Evolutionary conservation across 768 basidiomycete species (phyloP), one percentile per base, ranked within the genome.

Genomic region (Phlebiopsis flavidoalba): DNA sequence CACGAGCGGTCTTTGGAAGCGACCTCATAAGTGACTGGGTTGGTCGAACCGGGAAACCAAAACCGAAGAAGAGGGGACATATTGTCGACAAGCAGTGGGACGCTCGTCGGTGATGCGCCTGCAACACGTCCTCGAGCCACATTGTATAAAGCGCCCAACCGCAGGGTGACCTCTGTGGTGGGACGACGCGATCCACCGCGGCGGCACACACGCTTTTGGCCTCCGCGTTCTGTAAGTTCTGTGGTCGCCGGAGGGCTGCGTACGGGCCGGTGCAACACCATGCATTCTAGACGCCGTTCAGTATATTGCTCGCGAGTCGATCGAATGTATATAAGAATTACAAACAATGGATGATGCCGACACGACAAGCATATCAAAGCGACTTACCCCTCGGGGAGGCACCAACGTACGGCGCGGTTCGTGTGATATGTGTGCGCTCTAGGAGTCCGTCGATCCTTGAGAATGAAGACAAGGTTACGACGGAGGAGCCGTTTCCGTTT

Each of bases 401-500:
- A 31, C 26, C 26, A 31, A 31, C 26, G 26, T 31, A 31, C 6
- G 26, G 26, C 26, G 26, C 26, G 26, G 26, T n/a, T n/a, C 26
- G 26, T 2, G 10, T 51, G 8, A 11, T 12, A 31, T n/a, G 26
- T 46, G 24, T 6, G 50, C 12, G 24, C 50, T 15, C 26, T 8
- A 10, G 8, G 17, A 4, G 40, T 17, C 2, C 40, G 40, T 43
- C 40, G 40, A 43, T 43, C 40, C 40, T 43, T 3, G 40, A 43
- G 40, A 17, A 43, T 43, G 40, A 12, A 43, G 40, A 43, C 11
- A 17, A 43, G 40, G 40, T 17, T 43, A 43, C 35, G 15, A 53
- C 21, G 52, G 35, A n/a, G 35, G 31, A 35, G 52, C 22, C n/a
- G n/a, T 73, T 63, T 81, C 72, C 82, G 85, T 69, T 83, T 88